A percentile compares a stretch with the other conserved stretches of the same genome.
Conservation (phyloP, 768 basidiomycete species). For the Rickenella mellea region DNA sequence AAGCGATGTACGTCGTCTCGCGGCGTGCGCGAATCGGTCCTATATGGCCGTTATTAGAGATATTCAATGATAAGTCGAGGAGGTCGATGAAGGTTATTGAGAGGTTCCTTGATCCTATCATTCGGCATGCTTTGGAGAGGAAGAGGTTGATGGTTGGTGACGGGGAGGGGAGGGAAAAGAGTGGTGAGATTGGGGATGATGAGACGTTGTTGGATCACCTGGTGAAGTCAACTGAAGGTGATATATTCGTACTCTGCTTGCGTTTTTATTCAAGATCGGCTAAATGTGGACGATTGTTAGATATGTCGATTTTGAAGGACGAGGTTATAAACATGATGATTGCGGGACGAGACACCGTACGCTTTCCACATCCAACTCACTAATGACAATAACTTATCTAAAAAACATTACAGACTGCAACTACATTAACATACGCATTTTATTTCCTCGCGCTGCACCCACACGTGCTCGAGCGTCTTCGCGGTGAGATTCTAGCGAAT, state of each 20-base stretch:
- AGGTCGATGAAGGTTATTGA: constrained; percentile 7
- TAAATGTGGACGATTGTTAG: not conserved
- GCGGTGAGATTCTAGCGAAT: constrained; percentile 12
- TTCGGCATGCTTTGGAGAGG: constrained; percentile 7
- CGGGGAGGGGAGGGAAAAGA: not conserved
- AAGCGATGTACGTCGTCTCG: constrained; percentile 2
- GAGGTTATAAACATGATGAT: constrained; percentile 10
- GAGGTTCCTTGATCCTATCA: constrained; percentile 8
- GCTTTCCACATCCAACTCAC: not conserved
- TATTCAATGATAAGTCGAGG: constrained; percentile 8
- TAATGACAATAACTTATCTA: not conserved
- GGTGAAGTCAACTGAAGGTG: not conserved
- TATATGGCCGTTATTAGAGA: constrained; percentile 11
- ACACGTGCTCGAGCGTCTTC: constrained; percentile 10
- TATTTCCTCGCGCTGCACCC: constrained; percentile 17
- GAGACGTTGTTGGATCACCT: constrained; percentile 4
- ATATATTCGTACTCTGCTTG: not conserved
- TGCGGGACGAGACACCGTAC: constrained; percentile 8
- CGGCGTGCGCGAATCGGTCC: constrained; percentile 1
- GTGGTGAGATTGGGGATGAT: not conserved
- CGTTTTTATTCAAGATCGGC: not conserved
- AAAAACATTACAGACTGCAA: constrained; percentile 22
- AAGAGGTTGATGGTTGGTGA: not conserved
- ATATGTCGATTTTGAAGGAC: constrained; percentile 3
- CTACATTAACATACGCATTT: constrained; percentile 20